Base-by-base conservation (phyloP, 176 grass and related monocot genomes). In the Urochloa ruziziensis region DNA sequence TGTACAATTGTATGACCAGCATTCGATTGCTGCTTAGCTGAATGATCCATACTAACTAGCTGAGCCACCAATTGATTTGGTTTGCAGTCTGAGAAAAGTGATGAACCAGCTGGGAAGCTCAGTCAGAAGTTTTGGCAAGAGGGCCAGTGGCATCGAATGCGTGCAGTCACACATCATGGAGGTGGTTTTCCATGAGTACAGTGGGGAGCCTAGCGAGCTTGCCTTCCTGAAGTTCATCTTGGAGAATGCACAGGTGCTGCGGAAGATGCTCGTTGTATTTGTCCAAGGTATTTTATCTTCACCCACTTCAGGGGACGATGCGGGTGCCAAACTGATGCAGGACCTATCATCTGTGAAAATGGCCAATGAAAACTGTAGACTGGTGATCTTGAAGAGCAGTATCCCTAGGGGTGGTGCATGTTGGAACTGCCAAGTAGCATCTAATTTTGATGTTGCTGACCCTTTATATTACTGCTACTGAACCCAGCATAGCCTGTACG, bases 171-270 rank as follows among this genome's bases (percentile, higher is more conserved):
- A 64, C 2, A 13, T 72, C 42, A 80, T 30, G 42, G 40, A 42
- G 16, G 1, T 80, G 7, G 44, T 56, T 2, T 4, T 80, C 32
- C 15, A 67, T 15, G 54, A 37, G 2, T 79, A 53, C 25, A 3
- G 6, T 0, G 84, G 84, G 12, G 6, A 73, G 0, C 29, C 35
- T 23, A 32, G 75, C 3, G 75, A 86, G 77, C 7, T 86, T 40
- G 75, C 25, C 6, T 86, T 86, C 66, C 33, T 86, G 5, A 51
- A 79, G 15, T 79, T 79, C 84, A 62, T 79, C 39, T 2, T n/a
- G 7, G 53, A 56, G 53, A 56, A 56, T n/a, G 53, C 53, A 3
- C 21, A n/a, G 53, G 53, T 56, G 21, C 7, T 56, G 53, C 21
- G 3, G 21, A 6, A n/a, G 53, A 9, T 56, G 21, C 7, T n/a